Conservation (phyloP, 139 green algal genomes). For the Chlamydomonas sp. region DNA sequence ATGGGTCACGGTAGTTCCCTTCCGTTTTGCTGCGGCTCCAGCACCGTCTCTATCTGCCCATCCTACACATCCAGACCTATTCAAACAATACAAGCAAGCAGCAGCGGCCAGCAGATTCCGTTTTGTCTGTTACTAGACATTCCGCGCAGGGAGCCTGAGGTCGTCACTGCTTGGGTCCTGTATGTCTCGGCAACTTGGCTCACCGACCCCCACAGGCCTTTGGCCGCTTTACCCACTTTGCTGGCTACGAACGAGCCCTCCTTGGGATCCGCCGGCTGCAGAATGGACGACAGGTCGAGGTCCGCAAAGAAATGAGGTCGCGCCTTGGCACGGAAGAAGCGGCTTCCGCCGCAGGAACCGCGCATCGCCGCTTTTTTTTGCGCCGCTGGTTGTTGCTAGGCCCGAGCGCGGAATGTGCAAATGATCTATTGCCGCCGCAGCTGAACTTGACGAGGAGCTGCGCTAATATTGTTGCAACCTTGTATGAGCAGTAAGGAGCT, state of each 20-base stretch:
- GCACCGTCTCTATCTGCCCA: too few relatives aligned
- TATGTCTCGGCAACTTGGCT: background rate
- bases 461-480: too few relatives aligned
- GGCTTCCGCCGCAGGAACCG: conserved; percentile 20
- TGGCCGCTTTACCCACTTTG: background rate
- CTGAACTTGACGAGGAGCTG: background rate
- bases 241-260: conserved; percentile 35
- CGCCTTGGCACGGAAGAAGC: conserved; percentile 24
- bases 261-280: conserved; percentile 14
- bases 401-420: too few relatives aligned
- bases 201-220: background rate
- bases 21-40: too few relatives aligned
- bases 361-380: conserved; percentile 1
- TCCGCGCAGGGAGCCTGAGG: background rate
- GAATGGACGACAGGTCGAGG: conserved; percentile 18
- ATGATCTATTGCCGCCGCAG: background rate
- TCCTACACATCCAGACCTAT: background rate
- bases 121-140: background rate
- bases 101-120: too few relatives aligned
- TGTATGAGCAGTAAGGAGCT: too few relatives aligned
- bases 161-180: background rate
- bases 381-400: background rate
- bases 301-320: conserved; percentile 35
- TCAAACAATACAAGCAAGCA: background rate
- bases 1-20: background rate